phyloP scores from a whole-genome alignment of 805 yeast species.

The Dipodascopsis uninucleata region DNA sequence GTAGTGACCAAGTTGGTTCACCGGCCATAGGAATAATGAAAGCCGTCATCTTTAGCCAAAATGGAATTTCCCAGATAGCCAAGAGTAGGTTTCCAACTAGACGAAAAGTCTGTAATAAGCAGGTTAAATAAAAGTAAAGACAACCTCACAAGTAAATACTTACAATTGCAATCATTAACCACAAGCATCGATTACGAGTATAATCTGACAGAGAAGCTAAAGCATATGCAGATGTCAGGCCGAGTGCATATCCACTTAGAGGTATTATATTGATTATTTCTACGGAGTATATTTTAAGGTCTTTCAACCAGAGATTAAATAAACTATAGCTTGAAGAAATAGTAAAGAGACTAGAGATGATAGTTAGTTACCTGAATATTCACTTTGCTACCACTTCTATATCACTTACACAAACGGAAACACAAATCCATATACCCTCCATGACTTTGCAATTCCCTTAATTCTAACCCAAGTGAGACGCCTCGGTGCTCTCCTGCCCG shows the following conservation, averaged over 20 bases:
- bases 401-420: conserved; percentile 3
- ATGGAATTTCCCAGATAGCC: conserved; percentile 19
- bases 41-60: conserved; percentile 13
- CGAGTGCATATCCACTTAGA: conserved; percentile 35
- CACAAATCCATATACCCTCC: conserved; percentile 15
- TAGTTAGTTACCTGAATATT: not conserved
- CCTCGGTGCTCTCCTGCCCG: conserved; percentile 11
- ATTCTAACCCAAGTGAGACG: conserved; percentile 12
- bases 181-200: conserved; percentile 33
- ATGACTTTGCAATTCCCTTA: conserved; percentile 5
- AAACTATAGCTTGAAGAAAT: conserved; percentile 21
- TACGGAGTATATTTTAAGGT: conserved; percentile 29
- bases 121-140: not conserved
- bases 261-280: conserved; percentile 35
- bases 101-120: not conserved
- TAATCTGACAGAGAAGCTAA: conserved; percentile 35
- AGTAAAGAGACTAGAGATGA: not conserved
- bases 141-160: not conserved
- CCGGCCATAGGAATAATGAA: conserved; percentile 15
- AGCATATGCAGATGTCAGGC: conserved; percentile 32
- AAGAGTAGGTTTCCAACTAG: conserved; percentile 10
- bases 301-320: conserved; percentile 37
- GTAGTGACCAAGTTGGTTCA: conserved; percentile 12
- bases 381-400: not conserved
- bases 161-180: conserved; percentile 25